Percentiles rank a stretch among this genome's conserved stretches.
These are phyloP conservation scores for Irineochytrium annulatum DNA, from an alignment of 192 early-diverging fungal species.

Conservation along the genomic window DNA sequence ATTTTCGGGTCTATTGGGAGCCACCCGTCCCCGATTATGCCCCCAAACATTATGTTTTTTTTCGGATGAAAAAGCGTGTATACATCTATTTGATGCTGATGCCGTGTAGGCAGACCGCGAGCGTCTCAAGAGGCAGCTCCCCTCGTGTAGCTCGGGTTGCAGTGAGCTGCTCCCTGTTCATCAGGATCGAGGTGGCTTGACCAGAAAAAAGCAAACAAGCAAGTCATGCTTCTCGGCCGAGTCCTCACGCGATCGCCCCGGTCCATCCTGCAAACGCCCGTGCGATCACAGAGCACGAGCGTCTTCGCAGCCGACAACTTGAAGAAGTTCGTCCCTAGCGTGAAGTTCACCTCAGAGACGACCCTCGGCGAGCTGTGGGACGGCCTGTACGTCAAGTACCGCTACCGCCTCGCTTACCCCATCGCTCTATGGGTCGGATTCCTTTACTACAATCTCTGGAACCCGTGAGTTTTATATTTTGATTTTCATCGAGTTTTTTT, in stretches of 20 bases:
- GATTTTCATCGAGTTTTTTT: no score
- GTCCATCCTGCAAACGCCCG: conserved; percentile 5
- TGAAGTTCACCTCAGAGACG: conserved; percentile 29
- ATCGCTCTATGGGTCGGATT: conserved; percentile 42
- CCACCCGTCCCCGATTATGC: no score
- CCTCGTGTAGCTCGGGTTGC: no score
- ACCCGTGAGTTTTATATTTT: conserved; percentile 46
- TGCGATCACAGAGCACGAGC: conserved; percentile 21
- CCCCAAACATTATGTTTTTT: no score
- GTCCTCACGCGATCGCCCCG: not conserved
- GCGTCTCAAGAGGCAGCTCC: no score
- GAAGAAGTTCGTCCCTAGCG: conserved; percentile 29
- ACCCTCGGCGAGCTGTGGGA: conserved; percentile 51
- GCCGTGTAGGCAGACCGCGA: no score
- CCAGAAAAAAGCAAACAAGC: no score
- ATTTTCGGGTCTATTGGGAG: no score
- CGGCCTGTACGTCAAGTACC: conserved; percentile 40
- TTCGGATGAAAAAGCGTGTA: no score
- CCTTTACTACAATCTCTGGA: conserved; percentile 43
- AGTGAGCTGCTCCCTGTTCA: no score
- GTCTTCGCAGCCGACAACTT: conserved; percentile 36
- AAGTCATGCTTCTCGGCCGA: not conserved
- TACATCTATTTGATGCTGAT: no score
- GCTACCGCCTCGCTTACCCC: conserved; percentile 41
- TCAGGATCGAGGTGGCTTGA: no score